phyloP scores from a whole-genome alignment of 2,329 filamentous ascomycete genomes.

The Xylariaceae sp. region DNA sequence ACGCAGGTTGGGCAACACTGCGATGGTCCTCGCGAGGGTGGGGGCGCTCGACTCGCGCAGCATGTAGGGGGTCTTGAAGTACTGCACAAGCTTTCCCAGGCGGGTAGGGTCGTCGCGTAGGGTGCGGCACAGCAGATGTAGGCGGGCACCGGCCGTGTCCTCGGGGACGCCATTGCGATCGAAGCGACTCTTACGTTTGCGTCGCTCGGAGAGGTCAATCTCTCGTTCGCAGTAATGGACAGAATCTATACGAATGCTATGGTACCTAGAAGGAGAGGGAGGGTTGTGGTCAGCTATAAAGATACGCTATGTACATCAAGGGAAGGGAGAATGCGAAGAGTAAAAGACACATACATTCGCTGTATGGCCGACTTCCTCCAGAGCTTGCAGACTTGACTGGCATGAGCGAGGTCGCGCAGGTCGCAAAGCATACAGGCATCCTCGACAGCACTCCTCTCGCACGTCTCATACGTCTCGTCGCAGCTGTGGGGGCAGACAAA shows the following conservation, averaged over 20 bases:
- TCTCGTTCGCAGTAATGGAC: conserved; percentile 95
- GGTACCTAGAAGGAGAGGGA: conserved; percentile 64
- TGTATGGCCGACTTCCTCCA: conserved; percentile 67
- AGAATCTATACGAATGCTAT: conserved; percentile 88
- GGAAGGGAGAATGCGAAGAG: not conserved
- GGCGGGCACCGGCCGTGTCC: conserved; percentile 77
- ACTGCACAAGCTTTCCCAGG: conserved; percentile 74
- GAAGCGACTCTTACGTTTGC: conserved; percentile 76
- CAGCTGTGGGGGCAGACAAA: conserved; percentile 82
- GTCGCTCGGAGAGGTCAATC: conserved; percentile 77
- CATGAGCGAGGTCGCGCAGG: conserved; percentile 84
- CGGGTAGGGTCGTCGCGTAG: conserved; percentile 76
- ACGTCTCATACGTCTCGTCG: conserved; percentile 81
- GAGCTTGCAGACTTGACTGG: conserved; percentile 73
- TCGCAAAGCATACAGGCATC: conserved; percentile 94
- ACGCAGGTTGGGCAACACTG: conserved; percentile 81
- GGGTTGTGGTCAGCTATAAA: conserved; percentile 16
- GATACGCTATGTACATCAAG: too few relatives aligned
- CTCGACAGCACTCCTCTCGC: conserved; percentile 79
- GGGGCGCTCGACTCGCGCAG: conserved; percentile 85
- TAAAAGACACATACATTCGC: conserved; percentile 63
- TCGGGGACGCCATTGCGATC: conserved; percentile 80
- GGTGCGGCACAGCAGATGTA: conserved; percentile 81
- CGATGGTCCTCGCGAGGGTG: conserved; percentile 84
- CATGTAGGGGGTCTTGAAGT: conserved; percentile 94